Conservation (phyloP, 768 basidiomycete species). For the Mycena vulgaris region DNA sequence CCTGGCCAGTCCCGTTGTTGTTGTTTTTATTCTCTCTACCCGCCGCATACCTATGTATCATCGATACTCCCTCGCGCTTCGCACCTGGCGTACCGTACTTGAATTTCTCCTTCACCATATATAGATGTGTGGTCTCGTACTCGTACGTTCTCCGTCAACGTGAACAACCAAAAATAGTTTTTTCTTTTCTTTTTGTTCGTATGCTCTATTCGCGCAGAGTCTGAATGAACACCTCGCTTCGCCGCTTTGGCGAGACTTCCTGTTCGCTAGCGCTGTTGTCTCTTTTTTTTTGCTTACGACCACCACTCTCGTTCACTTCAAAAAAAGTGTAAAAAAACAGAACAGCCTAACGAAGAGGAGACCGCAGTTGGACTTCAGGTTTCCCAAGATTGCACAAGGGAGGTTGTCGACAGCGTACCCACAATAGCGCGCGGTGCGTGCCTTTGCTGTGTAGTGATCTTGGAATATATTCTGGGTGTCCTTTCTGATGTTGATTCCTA, state of each 20-base stretch:
- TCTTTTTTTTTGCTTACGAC: too few relatives aligned
- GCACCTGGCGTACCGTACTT: neutral
- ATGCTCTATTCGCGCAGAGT: constrained; percentile 1
- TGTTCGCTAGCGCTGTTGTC: too few relatives aligned
- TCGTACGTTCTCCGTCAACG: constrained; percentile 1
- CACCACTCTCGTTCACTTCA: neutral
- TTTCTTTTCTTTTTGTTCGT: neutral
- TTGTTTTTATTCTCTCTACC: constrained; percentile 8
- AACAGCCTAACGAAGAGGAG: too few relatives aligned
- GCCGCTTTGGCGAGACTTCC: too few relatives aligned
- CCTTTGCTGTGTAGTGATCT: too few relatives aligned
- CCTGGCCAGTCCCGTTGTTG: neutral
- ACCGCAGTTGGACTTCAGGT: too few relatives aligned
- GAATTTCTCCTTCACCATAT: constrained; percentile 1
- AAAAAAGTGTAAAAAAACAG: neutral
- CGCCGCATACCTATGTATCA: neutral
- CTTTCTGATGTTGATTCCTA: too few relatives aligned
- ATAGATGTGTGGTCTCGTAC: constrained; percentile 2
- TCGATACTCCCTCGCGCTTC: constrained; percentile 12
- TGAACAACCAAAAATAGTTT: neutral
- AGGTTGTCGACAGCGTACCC: neutral
- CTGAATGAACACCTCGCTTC: constrained; percentile 5
- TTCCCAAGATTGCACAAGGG: too few relatives aligned
- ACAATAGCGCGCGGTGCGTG: too few relatives aligned
- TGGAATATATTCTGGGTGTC: too few relatives aligned